Evolutionary conservation across 2,329 filamentous ascomycete genomes (phyloP), one percentile per base, ranked within the genome.

Genomic region (Calonectria multiphialidica): DNA sequence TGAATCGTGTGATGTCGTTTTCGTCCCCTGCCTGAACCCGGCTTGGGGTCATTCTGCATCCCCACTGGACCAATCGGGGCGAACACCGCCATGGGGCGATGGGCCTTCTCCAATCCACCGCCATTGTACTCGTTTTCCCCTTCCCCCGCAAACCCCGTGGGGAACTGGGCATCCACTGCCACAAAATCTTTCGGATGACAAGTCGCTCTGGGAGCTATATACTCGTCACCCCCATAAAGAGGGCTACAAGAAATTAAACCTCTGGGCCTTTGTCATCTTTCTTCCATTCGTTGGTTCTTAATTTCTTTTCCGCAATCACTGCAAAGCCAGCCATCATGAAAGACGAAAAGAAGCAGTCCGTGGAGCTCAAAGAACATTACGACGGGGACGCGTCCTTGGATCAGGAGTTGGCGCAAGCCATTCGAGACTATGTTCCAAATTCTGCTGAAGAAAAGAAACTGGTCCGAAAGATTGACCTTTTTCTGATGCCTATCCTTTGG

Each of bases 401-500:
- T 37, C 37, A 15, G 6, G 63, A 66, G 23, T 4, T 66, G 35
- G 6, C 28, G 3, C 44, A 37, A 9, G 53, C 53, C 7, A 25
- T 70, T 23, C 68, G 63, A 8, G 57, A 70, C 23, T 70, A 66
- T 5, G 50, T 67, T 4, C 63, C 68, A 3, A 35, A 35, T n/a
- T 66, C 68, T 7, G 64, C 30, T 8, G 75, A 66, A 25, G 76
- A 77, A 65, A 86, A 84, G 74, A 83, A 80, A 47, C 82, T 88
- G 1, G 74, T 88, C 63, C 79, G 84, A 74, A 85, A 86, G 79
- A 76, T 86, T 71, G 83, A 88, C 80, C 81, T 85, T 81, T 81
- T 83, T 78, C 83, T 89, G 28, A 85, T 89, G 47, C 88, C 88
- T 0, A 85, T 87, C 75, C 84, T 89, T 66, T 85, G 74, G 76